Conservation (phyloP, 179 eudicot genomes). For the Amaranthus tricolor region DNA sequence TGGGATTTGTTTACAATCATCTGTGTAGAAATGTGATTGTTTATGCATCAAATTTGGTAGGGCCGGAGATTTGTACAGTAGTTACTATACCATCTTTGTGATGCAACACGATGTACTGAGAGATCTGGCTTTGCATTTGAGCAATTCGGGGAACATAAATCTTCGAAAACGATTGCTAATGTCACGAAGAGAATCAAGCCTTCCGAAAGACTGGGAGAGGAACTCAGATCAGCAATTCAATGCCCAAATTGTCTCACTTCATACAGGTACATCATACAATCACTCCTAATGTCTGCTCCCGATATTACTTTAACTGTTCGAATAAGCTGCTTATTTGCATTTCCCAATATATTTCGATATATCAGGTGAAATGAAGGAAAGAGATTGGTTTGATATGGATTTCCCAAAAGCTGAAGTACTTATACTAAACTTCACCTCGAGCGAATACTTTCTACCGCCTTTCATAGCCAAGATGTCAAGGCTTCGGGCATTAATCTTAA, state of each 20-base stretch:
- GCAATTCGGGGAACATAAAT: slow-evolving; percentile 46
- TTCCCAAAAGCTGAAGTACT: slow-evolving; percentile 89
- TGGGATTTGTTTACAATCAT: neutral
- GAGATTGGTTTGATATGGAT: slow-evolving; percentile 65
- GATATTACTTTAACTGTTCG: neutral
- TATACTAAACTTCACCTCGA: slow-evolving; percentile 60
- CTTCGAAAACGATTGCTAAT: slow-evolving; percentile 58
- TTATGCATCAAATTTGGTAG: slow-evolving; percentile 34
- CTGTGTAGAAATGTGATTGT: neutral
- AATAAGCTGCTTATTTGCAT: neutral
- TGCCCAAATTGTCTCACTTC: slow-evolving; percentile 70
- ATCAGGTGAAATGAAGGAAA: slow-evolving; percentile 67
- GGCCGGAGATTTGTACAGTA: slow-evolving; percentile 71
- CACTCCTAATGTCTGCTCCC: neutral
- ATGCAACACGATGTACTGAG: slow-evolving; percentile 90
- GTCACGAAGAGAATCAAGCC: slow-evolving; percentile 68
- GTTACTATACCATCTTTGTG: slow-evolving; percentile 66
- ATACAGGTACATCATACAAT: slow-evolving; percentile 52
- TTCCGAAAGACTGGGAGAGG: slow-evolving; percentile 85
- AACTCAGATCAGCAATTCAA: slow-evolving; percentile 56
- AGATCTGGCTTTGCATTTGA: slow-evolving; percentile 78
- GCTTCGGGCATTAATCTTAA: slow-evolving; percentile 58
- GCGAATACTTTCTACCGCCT: slow-evolving; percentile 64
- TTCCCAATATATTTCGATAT: neutral
- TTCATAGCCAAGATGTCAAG: slow-evolving; percentile 71